A percentile compares a stretch with the other conserved stretches of the same genome.
These are phyloP conservation scores for Gracilariopsis chorda DNA, from an alignment of 23 red algal species.

Conservation along the genomic window DNA sequence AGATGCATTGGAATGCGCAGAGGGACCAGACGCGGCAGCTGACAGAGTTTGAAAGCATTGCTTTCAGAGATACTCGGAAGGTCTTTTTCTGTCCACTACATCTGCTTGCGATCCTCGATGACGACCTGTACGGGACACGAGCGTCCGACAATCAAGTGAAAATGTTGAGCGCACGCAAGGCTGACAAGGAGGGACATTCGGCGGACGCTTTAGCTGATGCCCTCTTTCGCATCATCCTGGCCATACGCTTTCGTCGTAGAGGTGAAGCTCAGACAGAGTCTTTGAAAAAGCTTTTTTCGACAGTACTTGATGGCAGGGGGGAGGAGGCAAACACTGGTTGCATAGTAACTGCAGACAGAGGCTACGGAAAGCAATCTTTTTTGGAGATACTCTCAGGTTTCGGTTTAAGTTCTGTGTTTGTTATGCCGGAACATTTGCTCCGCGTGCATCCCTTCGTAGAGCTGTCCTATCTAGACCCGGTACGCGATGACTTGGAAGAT, in stretches of 20 bases:
- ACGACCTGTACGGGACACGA: constrained; percentile 2
- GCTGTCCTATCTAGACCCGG: neutral
- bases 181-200: neutral
- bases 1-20: neutral
- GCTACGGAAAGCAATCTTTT: constrained; percentile 17
- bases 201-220: neutral
- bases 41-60: neutral
- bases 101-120: neutral
- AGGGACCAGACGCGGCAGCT: neutral
- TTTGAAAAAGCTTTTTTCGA: neutral
- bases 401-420: neutral
- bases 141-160: constrained; percentile 20
- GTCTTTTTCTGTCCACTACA: constrained; percentile 16
- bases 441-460: neutral
- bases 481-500: neutral
- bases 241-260: neutral
- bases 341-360: constrained; percentile 19
- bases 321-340: neutral
- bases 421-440: neutral
- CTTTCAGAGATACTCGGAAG: constrained; percentile 10
- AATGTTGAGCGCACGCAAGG: neutral
- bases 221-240: neutral
- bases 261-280: neutral
- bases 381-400: neutral
- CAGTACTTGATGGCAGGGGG: neutral